Evolutionary conservation across 495 filamentous ascomycete genomes (phyloP).

Genomic region (Aspergillus leporis): DNA sequence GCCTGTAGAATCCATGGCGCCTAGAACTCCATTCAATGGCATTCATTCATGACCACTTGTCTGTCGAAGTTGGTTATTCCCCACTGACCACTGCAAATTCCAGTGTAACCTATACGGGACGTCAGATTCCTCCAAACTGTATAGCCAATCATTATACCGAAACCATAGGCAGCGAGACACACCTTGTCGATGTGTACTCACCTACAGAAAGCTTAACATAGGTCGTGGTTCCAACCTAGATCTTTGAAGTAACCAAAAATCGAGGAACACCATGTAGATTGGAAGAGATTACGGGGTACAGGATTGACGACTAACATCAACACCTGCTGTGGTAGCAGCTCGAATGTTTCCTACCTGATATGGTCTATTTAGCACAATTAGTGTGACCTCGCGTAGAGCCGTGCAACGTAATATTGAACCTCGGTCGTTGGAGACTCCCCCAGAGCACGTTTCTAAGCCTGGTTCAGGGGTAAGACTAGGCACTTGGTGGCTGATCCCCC

Average conservation of each 20-base stretch:
- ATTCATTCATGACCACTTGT: slow-evolving; percentile 21
- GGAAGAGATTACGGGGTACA: slow-evolving; percentile 12
- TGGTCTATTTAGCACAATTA: slow-evolving; percentile 8
- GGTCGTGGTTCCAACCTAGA: background rate
- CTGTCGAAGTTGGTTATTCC: background rate
- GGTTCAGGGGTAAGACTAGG: slow-evolving; percentile 26
- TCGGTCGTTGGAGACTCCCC: slow-evolving; percentile 19
- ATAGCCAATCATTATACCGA: background rate
- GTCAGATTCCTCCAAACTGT: slow-evolving; percentile 13
- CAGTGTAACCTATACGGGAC: background rate
- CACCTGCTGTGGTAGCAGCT: background rate
- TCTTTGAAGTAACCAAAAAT: background rate
- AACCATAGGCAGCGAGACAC: background rate
- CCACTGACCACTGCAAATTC: background rate
- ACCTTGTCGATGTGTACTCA: background rate
- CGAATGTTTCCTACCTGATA: background rate
- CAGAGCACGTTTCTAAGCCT: slow-evolving; percentile 8
- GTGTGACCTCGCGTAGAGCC: slow-evolving; percentile 23
- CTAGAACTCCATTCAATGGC: slow-evolving; percentile 18
- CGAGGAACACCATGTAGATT: background rate
- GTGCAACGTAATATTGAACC: slow-evolving; percentile 22
- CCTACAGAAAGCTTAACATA: slow-evolving; percentile 2
- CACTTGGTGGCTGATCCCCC: slow-evolving; percentile 17
- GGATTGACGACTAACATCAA: slow-evolving; percentile 15
- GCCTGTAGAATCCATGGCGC: slow-evolving; percentile 33